These are phyloP conservation scores for Malassezia cuniculi DNA, from an alignment of 1,284 basidiomycete genomes.

Conservation along the genomic window DNA sequence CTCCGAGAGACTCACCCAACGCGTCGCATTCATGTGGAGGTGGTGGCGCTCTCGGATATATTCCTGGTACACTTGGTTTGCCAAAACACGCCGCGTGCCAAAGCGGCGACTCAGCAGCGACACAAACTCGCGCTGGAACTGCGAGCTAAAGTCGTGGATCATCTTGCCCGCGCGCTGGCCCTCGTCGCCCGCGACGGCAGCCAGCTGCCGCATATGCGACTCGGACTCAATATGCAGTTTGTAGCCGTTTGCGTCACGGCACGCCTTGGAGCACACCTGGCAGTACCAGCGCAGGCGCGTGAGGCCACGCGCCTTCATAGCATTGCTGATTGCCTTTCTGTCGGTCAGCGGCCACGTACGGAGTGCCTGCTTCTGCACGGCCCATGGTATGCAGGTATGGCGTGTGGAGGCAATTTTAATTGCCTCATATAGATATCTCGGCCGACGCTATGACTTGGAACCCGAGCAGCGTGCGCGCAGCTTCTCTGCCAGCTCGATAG, in stretches of 20 bases:
- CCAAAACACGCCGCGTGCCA: slow-evolving; percentile 46
- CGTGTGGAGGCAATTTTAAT: slow-evolving; percentile 9
- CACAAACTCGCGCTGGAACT: slow-evolving; percentile 88
- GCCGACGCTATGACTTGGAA: slow-evolving; percentile 5
- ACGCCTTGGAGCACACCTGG: slow-evolving; percentile 41
- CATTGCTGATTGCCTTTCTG: slow-evolving; percentile 39
- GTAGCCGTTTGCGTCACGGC: slow-evolving; percentile 42
- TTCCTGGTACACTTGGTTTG: slow-evolving; percentile 95
- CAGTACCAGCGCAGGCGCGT: slow-evolving; percentile 45
- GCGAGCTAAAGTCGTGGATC: slow-evolving; percentile 73
- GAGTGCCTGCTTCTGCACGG: slow-evolving; percentile 13
- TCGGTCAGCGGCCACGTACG: slow-evolving; percentile 11
- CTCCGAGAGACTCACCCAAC: slow-evolving; percentile 90
- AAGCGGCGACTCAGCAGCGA: slow-evolving; percentile 63
- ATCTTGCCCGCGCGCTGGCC: slow-evolving; percentile 82
- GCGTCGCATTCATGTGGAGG: slow-evolving; percentile 95
- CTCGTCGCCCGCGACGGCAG: slow-evolving; percentile 54
- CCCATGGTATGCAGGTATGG: slow-evolving; percentile 5
- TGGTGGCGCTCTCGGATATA: slow-evolving; percentile 90
- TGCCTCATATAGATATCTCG: slow-evolving; percentile 1
- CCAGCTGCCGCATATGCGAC: slow-evolving; percentile 84
- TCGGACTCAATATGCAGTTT: slow-evolving; percentile 63
- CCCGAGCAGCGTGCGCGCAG: not conserved
- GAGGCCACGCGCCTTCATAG: slow-evolving; percentile 41
- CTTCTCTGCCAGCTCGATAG: too few relatives aligned